Percentiles rank a stretch among this genome's conserved stretches.
These are phyloP conservation scores for Dendrostoma leiphaemia DNA, from an alignment of 2,329 filamentous ascomycete species.

Conservation along the genomic window DNA sequence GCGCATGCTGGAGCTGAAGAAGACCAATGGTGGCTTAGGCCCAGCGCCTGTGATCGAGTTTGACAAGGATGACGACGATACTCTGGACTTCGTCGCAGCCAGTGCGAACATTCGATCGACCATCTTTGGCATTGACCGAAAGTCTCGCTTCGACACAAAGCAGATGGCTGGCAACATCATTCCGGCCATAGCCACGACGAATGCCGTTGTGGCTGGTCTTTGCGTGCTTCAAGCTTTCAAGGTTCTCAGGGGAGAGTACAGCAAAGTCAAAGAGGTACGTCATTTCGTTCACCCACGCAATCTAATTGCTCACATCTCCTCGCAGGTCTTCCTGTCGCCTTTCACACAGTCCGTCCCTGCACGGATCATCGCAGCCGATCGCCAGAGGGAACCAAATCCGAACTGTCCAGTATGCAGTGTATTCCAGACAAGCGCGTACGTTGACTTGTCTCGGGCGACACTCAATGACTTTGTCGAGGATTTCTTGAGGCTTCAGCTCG, in stretches of 20 bases:
- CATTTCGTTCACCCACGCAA: not conserved
- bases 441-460: conserved; percentile 71
- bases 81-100: conserved; percentile 88
- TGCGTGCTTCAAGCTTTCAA: conserved; percentile 94
- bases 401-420: conserved; percentile 82
- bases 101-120: conserved; percentile 85
- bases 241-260: conserved; percentile 71
- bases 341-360: conserved; percentile 45
- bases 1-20: conserved; percentile 66
- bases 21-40: conserved; percentile 39
- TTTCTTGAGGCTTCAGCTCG: conserved; percentile 67
- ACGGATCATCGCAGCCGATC: conserved; percentile 58
- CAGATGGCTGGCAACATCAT: conserved; percentile 99
- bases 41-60: conserved; percentile 73
- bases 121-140: conserved; percentile 84
- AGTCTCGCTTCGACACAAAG: conserved; percentile 95
- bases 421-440: conserved; percentile 63
- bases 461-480: conserved; percentile 76
- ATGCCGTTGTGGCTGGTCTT: conserved; percentile 90
- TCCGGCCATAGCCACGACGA: conserved; percentile 95
- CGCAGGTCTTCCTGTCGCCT: conserved; percentile 74
- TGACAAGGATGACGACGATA: conserved; percentile 96
- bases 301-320: conserved; percentile 1
- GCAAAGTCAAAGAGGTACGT: conserved; percentile 70
- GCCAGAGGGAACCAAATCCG: conserved; percentile 65